Percentiles rank a stretch among this genome's conserved stretches.
Conservation (phyloP, 306 rosid species). For the Prunus davidiana region DNA sequence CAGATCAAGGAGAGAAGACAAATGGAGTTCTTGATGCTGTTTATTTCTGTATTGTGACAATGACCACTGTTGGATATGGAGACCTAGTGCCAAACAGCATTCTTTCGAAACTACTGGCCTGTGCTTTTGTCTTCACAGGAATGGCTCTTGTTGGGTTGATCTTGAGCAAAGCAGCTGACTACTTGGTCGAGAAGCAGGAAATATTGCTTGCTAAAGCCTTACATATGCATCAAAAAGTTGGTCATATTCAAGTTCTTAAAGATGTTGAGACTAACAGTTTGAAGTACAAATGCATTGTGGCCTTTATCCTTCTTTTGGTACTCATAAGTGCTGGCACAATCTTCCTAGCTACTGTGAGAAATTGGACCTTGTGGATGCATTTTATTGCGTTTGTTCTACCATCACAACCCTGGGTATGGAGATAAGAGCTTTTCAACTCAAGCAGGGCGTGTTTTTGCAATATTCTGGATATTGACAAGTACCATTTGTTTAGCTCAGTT, state of each 20-base stretch:
- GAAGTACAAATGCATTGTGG: slow-evolving; percentile 41
- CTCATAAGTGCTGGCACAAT: slow-evolving; percentile 35
- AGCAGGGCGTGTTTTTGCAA: slow-evolving; percentile 71
- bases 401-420: slow-evolving; percentile 58
- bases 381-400: slow-evolving; percentile 53
- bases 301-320: slow-evolving; percentile 27
- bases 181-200: slow-evolving; percentile 46
- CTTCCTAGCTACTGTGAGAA: slow-evolving; percentile 35
- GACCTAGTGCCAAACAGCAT: slow-evolving; percentile 40
- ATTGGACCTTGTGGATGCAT: slow-evolving; percentile 42
- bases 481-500: slow-evolving; percentile 71
- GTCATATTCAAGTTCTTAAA: neutral
- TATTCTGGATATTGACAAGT: slow-evolving; percentile 75
- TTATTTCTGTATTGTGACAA: slow-evolving; percentile 49
- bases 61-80: slow-evolving; percentile 61
- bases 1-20: slow-evolving; percentile 42
- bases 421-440: slow-evolving; percentile 78
- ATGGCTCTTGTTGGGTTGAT: slow-evolving; percentile 36
- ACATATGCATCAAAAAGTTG: slow-evolving; percentile 9
- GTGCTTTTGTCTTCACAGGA: slow-evolving; percentile 52
- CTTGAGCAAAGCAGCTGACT: slow-evolving; percentile 43
- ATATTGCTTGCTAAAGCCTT: slow-evolving; percentile 31
- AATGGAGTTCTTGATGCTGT: slow-evolving; percentile 40
- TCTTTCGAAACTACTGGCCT: slow-evolving; percentile 40
- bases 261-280: slow-evolving; percentile 25